Base-by-base conservation (phyloP, 192 early-diverging fungal species). In the Backusella luteola region DNA sequence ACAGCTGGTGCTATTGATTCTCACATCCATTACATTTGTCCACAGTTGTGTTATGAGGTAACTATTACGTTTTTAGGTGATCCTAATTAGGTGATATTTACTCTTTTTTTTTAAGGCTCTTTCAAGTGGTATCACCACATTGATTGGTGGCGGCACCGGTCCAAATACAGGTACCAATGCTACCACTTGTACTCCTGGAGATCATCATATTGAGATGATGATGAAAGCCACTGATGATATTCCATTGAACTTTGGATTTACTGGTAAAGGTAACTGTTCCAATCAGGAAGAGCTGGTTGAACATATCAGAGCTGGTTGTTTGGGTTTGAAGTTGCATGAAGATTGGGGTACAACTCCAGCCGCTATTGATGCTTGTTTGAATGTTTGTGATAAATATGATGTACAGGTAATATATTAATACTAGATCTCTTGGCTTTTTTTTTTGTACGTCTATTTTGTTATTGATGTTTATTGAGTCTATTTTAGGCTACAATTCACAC, bases 131-230 rank as follows among this genome's bases (percentile, higher is more conserved):
- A 89, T 91, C 21, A 96, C 95, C 3, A 98, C 95, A 56, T 73
- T 96, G 76, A 89, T 96, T 68, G 96, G 95, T 41, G 95, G 95
- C 52, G 95, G 95, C 59, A 97, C 96, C 1, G 97, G 97, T 12
- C 97, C 97, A 39, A 97, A 97, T 80, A 97, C 96, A 14, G 96
- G 97, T 71, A 94, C 96, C 0, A 96, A 96, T 75, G 97, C 97
- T 0, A 98, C 96, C 0, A 99, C 97, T 1, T 99, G 97, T 85
- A 98, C 96, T 11, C 92, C 96, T 3, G 95, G 96, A 14, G 76
- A 85, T 1, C 80, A 87, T 76, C 93, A 97, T 83, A 91, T 97
- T 59, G 90, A 94, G 73, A 90, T 93, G 72, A 98, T 99, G 96
- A 81, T 97, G 69, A 89, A 93, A 73, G 86, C 96, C 1, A 96